A percentile compares a stretch with the other conserved stretches of the same genome.
Conservation (phyloP, 495 filamentous ascomycete species). For the Parathielavia appendiculata region DNA sequence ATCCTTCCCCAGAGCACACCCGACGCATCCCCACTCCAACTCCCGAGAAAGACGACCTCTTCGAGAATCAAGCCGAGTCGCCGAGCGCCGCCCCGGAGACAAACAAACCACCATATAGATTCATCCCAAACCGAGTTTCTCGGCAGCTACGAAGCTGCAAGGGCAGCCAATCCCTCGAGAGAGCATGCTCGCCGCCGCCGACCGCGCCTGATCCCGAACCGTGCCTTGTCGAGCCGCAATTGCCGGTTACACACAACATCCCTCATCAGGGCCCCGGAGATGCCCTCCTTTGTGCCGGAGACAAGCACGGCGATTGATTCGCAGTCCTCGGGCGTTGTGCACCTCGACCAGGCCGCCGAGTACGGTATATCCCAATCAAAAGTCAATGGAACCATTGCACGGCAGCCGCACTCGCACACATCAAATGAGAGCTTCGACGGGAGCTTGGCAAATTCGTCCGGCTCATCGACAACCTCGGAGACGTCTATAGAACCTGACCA, state of each 20-base stretch:
- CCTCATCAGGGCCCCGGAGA: conserved; percentile 30
- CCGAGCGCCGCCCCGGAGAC: conserved; percentile 9
- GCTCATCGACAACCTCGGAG: conserved; percentile 29
- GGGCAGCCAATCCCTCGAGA: background rate
- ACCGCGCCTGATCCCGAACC: conserved; percentile 15
- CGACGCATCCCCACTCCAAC: background rate
- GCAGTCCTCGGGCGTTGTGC: conserved; percentile 34
- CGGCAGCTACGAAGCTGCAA: background rate
- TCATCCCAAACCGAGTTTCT: background rate
- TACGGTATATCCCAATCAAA: conserved; percentile 32
- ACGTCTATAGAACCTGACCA: conserved; percentile 24
- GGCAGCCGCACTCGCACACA: conserved; percentile 30
- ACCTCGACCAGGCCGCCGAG: conserved; percentile 29
- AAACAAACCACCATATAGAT: conserved; percentile 5
- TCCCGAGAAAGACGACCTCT: conserved; percentile 1
- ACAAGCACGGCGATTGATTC: conserved; percentile 45
- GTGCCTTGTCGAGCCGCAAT: conserved; percentile 10
- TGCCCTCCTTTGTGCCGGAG: conserved; percentile 57
- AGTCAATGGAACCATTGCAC: conserved; percentile 28
- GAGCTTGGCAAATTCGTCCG: conserved; percentile 30
- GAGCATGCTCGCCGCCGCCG: conserved; percentile 25
- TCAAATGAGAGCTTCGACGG: conserved; percentile 38
- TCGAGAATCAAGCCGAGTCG: conserved; percentile 4
- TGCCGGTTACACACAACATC: conserved; percentile 11
- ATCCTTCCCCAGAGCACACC: background rate